Base-by-base conservation (phyloP, 1,284 basidiomycete species). In the Sanghuangporus baumii region DNA sequence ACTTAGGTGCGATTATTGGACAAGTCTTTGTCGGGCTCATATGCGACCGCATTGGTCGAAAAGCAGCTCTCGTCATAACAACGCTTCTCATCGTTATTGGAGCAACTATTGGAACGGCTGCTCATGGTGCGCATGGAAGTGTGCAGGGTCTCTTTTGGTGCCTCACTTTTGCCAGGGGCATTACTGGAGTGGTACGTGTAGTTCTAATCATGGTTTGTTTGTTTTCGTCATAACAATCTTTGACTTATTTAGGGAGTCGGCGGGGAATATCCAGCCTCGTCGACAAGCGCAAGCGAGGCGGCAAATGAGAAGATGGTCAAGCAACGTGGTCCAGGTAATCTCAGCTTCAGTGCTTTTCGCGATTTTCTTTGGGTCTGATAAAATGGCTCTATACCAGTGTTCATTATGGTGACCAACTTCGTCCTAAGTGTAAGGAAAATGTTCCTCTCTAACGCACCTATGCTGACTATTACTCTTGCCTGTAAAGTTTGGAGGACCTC, bases 341-440 rank as follows among this genome's bases (percentile, higher is more conserved):
- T 34, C 20, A 55, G 47, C 59, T 47, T 36, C 6, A 46, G 56
- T 34, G 6, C 16, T 47, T 41, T 59, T 50, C 66, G 40, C 60
- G 54, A 52, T 40, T 56, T 61, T 61, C 3, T 31, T 51, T n/a
- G 2, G 20, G 14, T 23, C 48, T 51, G 8, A 51, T 26, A 26
- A 31, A 43, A 43, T 43, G n/a, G 41, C n/a, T 14, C 23, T 9
- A 23, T 51, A 23, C 70, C 66, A 72, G 82, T 88, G 18, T 89
- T 90, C 72, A 87, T 90, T 70, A 81, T 89, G 79, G 87, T 88
- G 65, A 91, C 89, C 26, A 91, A 91, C 70, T 82, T 88, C 55
- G 83, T 87, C 54, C 76, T 87, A 59, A 76, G 76, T 66, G 81
- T 81, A 68, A 67, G 71, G 23, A 46, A n/a, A 11, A 18, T 58